Percentiles rank a stretch among this genome's conserved stretches.
Conservation (phyloP, 192 early-diverging fungal species). For the Glomus cerebriforme region DNA sequence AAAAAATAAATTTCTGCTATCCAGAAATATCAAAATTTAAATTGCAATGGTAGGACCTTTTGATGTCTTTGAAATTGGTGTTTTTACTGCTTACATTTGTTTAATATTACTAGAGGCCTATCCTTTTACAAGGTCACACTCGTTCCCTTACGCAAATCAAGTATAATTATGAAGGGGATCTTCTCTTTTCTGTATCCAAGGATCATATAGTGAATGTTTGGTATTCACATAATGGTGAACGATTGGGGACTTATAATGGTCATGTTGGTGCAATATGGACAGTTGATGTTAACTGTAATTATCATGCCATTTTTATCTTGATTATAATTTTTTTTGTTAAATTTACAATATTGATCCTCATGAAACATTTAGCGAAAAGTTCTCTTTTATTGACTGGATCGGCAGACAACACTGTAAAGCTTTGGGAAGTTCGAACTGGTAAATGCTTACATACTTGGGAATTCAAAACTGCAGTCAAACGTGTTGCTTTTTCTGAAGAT, state of each 20-base stretch:
- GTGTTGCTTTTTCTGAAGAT: constrained; percentile 89
- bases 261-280: constrained; percentile 96
- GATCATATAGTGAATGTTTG: constrained; percentile 93
- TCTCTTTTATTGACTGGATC: constrained; percentile 84
- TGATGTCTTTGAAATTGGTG: no score
- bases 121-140: constrained; percentile 94
- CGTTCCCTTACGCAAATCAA: constrained; percentile 97
- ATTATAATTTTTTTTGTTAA: neutral
- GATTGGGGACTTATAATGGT: constrained; percentile 90
- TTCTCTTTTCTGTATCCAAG: constrained; percentile 94
- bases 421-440: constrained; percentile 94
- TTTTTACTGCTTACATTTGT: no score
- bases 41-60: no score
- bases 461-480: constrained; percentile 86
- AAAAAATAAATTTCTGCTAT: no score
- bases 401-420: constrained; percentile 87
- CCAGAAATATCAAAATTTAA: no score
- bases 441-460: constrained; percentile 90
- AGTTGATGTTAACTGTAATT: constrained; percentile 84
- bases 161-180: constrained; percentile 98
- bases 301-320: neutral
- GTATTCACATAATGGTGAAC: constrained; percentile 98
- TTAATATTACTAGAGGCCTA: constrained; percentile 68
- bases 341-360: neutral
- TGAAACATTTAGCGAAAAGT: constrained; percentile 54